Conservation (phyloP, 1,284 basidiomycete genomes). For the Cutaneotrichosporon cutaneum region DNA sequence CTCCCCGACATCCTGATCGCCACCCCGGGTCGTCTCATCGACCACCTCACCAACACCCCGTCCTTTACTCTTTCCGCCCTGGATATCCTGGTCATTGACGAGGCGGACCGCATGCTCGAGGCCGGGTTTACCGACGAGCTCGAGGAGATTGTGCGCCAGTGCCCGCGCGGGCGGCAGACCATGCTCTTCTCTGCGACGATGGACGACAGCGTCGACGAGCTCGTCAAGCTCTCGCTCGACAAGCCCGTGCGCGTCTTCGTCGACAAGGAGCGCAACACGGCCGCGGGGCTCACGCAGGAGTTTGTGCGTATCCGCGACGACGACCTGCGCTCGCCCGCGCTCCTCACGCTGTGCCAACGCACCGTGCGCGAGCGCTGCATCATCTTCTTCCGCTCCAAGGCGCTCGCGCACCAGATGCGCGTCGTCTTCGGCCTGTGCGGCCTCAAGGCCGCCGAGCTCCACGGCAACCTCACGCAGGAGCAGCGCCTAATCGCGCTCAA, state of each 20-base stretch:
- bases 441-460: conserved; percentile 84
- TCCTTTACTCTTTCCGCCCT: conserved; percentile 90
- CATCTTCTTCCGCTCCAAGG: conserved; percentile 93
- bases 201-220: conserved; percentile 91
- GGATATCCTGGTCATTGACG: conserved; percentile 91
- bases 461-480: conserved; percentile 93
- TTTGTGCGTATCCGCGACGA: conserved; percentile 82
- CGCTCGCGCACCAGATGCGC: conserved; percentile 93
- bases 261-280: conserved; percentile 85
- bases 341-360: conserved; percentile 80
- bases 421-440: conserved; percentile 86
- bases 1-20: conserved; percentile 91
- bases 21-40: conserved; percentile 93
- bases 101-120: conserved; percentile 96
- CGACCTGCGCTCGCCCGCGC: conserved; percentile 72
- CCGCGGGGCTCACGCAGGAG: conserved; percentile 88
- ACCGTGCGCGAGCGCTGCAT: conserved; percentile 83
- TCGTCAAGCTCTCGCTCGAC: conserved; percentile 86
- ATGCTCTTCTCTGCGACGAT: conserved; percentile 99
- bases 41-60: conserved; percentile 93
- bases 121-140: conserved; percentile 97
- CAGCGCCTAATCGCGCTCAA: conserved; percentile 84
- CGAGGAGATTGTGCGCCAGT: conserved; percentile 85
- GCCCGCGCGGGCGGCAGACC: conserved; percentile 85
- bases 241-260: conserved; percentile 93